phyloP scores from a whole-genome alignment of 345 rosid genomes.

The Balakata baccata region DNA sequence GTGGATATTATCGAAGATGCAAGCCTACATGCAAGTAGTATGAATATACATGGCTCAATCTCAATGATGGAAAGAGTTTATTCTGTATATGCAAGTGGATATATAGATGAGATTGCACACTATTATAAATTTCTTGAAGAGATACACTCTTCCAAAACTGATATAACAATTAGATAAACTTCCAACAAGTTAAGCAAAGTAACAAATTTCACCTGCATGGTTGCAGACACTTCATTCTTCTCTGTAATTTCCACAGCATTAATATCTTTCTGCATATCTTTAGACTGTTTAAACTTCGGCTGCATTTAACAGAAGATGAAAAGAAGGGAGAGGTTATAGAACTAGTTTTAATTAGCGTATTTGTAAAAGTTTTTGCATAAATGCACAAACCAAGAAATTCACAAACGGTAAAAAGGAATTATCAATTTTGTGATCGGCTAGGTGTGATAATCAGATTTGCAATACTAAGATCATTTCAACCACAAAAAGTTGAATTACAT shows the following conservation, averaged over 20 bases:
- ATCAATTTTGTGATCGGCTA: background rate
- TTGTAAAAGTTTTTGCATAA: background rate
- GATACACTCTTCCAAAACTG: too few species aligned
- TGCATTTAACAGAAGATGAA: background rate
- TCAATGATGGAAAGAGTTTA: too few species aligned
- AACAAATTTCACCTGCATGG: background rate
- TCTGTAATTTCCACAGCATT: conserved; percentile 14
- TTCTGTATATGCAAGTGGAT: too few species aligned
- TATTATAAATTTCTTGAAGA: too few species aligned
- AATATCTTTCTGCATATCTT: conserved; percentile 16
- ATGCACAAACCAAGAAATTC: background rate
- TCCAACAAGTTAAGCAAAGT: background rate
- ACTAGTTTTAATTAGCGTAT: background rate
- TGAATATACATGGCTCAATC: too few species aligned
- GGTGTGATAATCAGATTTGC: too few species aligned
- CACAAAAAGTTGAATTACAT: too few species aligned
- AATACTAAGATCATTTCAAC: too few species aligned
- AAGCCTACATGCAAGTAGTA: too few species aligned
- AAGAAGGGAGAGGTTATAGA: background rate
- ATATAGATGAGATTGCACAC: too few species aligned
- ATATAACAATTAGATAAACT: background rate
- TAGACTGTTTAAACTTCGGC: background rate
- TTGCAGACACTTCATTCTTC: conserved; percentile 14
- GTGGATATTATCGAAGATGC: too few species aligned
- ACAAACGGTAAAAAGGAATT: background rate